These are phyloP conservation scores for Apophysomyces elegans DNA, from an alignment of 371 early-diverging fungal species.

Conservation along the genomic window DNA sequence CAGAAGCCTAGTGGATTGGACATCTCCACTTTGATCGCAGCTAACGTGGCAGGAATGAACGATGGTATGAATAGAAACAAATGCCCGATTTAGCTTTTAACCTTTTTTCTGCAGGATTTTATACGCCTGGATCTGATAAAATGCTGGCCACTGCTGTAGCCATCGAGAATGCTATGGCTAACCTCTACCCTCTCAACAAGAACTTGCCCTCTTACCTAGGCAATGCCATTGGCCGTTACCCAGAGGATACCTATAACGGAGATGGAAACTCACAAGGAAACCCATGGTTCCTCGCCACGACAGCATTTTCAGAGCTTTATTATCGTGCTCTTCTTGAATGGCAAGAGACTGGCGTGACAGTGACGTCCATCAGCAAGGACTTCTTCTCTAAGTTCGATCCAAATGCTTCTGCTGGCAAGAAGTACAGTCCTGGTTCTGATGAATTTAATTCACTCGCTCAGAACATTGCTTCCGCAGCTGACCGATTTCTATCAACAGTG, in stretches of 20 bases:
- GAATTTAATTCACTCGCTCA: constrained; percentile 28
- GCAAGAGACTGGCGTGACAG: constrained; percentile 28
- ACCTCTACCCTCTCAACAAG: constrained; percentile 60
- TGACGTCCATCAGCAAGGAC: constrained; percentile 44
- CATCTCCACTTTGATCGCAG: constrained; percentile 63
- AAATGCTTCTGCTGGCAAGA: constrained; percentile 21
- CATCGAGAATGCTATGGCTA: constrained; percentile 47
- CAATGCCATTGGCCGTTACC: constrained; percentile 73
- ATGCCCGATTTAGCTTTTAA: not conserved
- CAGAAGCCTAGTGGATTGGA: constrained; percentile 61
- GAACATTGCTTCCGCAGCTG: constrained; percentile 49
- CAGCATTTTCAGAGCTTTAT: constrained; percentile 66
- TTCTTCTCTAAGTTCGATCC: constrained; percentile 41
- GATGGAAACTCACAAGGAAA: constrained; percentile 61
- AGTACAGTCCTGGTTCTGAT: constrained; percentile 22
- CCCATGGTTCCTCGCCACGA: constrained; percentile 77
- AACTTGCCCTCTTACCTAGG: constrained; percentile 23
- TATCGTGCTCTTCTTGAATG: constrained; percentile 55
- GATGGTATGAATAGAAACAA: constrained; percentile 26
- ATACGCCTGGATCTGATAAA: constrained; percentile 51
- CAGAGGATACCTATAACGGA: constrained; percentile 76
- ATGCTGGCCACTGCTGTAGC: constrained; percentile 56
- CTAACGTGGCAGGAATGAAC: constrained; percentile 37
- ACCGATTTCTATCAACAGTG: constrained; percentile 60
- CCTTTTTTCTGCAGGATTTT: constrained; percentile 32